Evolutionary conservation across 805 yeast species (phyloP).

Genomic region (Tetrapisispora pingtungensis): DNA sequence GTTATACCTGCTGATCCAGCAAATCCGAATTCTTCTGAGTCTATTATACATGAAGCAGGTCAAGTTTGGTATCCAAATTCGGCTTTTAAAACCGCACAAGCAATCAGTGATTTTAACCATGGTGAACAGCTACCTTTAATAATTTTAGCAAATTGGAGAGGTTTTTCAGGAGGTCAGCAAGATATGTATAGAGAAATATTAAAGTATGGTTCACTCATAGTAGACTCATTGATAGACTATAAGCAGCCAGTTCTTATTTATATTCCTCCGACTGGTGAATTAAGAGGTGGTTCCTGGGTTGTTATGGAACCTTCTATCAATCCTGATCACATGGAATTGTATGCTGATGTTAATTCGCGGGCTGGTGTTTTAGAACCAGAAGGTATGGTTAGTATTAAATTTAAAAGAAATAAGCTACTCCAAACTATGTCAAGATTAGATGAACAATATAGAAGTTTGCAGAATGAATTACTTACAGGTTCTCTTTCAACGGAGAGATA

Average conservation of each 20-base stretch:
- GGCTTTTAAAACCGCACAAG: slow-evolving; percentile 98
- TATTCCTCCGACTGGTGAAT: slow-evolving; percentile 96
- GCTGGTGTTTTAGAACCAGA: slow-evolving; percentile 98
- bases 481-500: slow-evolving; percentile 54
- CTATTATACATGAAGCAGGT: slow-evolving; percentile 87
- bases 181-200: slow-evolving; percentile 98
- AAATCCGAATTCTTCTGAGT: slow-evolving; percentile 87
- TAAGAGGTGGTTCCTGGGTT: slow-evolving; percentile 99
- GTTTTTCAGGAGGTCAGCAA: slow-evolving; percentile 99
- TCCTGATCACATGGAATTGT: slow-evolving; percentile 97
- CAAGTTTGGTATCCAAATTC: slow-evolving; percentile 99
- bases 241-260: slow-evolving; percentile 95
- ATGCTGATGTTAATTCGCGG: slow-evolving; percentile 89
- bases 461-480: slow-evolving; percentile 45
- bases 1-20: slow-evolving; percentile 97
- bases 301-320: slow-evolving; percentile 98
- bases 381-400: slow-evolving; percentile 98
- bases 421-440: slow-evolving; percentile 88
- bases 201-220: slow-evolving; percentile 94
- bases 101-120: slow-evolving; percentile 90
- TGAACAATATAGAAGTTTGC: slow-evolving; percentile 57
- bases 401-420: slow-evolving; percentile 82
- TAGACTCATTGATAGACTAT: slow-evolving; percentile 90
- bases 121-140: slow-evolving; percentile 97
- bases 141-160: slow-evolving; percentile 99